Evolutionary conservation across 2,329 filamentous ascomycete species (phyloP), one percentile per base, ranked within the genome.

Genomic region (Botrytis medusae): DNA sequence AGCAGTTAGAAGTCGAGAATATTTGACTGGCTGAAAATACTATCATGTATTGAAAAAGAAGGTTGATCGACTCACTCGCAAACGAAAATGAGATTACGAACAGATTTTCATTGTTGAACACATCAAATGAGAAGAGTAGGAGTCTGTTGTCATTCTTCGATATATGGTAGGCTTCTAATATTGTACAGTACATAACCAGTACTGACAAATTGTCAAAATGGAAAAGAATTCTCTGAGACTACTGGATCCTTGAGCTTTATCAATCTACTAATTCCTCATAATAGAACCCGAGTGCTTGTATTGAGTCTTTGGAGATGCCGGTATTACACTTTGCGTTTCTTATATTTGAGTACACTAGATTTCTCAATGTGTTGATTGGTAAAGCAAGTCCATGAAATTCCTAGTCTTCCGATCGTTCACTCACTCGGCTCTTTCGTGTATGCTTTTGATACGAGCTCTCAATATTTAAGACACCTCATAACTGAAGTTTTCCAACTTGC

Each of bases 321-420:
- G 22, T 51, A 51, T 25, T 51, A 2, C 22, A 51, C 48, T 51
- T 51, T n/a, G 22, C 22, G 4, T 4, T n/a, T 14, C 10, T 51
- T 14, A 14, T 51, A 51, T 4, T 14, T 3, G 20, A 25, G 20
- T 48, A 48, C 9, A 51, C 48, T n/a, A 10, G 22, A 51, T n/a
- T n/a, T 10, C 9, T 51, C 48, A 1, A 51, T 22, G 10, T 25
- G 22, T 51, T n/a, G 48, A 51, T 25, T 6, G 12, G 48, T 10
- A n/a, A 22, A 6, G 10, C 10, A 54, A n/a, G 2, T 14, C 1
- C 14, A 29, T 18, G 0, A 54, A 8, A 2, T 7, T 0, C 14
- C 5, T 6, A 6, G 1, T 3, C 5, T 54, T 12, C 3, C 0
- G 1, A 18, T 57, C 0, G 14, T 32, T 57, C 51, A 29, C 51